Evolutionary conservation across 73 alveolate genomes (phyloP).

Genomic region (Tetrahymena malaccensis): DNA sequence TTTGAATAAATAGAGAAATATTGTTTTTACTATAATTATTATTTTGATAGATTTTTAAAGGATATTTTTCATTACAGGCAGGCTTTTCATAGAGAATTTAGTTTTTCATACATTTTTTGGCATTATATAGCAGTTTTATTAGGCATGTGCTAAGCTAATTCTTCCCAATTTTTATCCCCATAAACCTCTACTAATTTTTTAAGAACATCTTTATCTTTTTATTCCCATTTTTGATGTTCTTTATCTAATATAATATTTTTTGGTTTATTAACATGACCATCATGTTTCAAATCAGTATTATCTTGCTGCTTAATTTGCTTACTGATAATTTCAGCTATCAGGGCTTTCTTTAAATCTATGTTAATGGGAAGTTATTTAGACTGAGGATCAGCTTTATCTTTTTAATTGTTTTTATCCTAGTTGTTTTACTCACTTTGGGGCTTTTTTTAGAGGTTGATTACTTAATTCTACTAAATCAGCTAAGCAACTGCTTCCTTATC

Average conservation of each 20-base stretch:
- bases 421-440: not conserved
- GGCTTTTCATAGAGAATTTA: not conserved
- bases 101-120: not conserved
- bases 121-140: not conserved
- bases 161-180: not conserved
- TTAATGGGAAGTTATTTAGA: not conserved
- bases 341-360: not conserved
- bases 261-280: not conserved
- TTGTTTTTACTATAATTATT: no score
- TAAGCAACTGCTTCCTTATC: not conserved
- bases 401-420: not conserved
- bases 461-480: not conserved
- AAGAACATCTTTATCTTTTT: not conserved
- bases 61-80: no score
- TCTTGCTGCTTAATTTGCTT: not conserved
- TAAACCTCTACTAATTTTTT: not conserved
- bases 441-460: not conserved
- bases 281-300: not conserved
- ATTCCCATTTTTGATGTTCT: not conserved
- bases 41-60: no score
- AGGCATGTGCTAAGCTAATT: not conserved
- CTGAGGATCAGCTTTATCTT: not conserved
- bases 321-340: not conserved
- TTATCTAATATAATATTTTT: not conserved
- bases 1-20: no score